These are phyloP conservation scores for Aureobasidium sp. DNA, from an alignment of 2,329 filamentous ascomycete species.

Conservation along the genomic window DNA sequence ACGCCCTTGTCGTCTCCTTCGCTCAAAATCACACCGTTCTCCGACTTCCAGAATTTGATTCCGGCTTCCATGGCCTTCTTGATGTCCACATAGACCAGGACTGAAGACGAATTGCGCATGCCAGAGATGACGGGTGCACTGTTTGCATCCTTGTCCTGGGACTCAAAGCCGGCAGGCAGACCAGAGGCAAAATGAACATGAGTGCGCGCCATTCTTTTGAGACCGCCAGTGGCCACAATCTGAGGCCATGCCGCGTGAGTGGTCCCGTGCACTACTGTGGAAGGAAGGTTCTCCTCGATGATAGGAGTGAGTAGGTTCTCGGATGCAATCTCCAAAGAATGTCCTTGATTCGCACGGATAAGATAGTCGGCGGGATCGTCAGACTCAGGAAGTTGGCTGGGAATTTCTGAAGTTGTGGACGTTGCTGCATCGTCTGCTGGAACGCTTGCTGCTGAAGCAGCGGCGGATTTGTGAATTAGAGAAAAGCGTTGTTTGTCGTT, in stretches of 20 bases:
- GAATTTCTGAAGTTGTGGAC: constrained; percentile 18
- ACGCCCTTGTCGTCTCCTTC: constrained; percentile 51
- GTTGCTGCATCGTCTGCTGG: constrained; percentile 19
- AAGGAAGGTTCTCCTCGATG: constrained; percentile 38
- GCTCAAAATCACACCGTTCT: constrained; percentile 43
- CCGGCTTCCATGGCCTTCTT: constrained; percentile 69
- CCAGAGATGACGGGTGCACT: constrained; percentile 54
- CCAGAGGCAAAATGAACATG: constrained; percentile 87
- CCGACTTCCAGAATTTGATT: constrained; percentile 51
- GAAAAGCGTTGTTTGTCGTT: constrained; percentile 92
- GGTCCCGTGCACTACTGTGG: constrained; percentile 72
- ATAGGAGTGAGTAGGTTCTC: constrained; percentile 64
- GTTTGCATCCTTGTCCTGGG: constrained; percentile 19
- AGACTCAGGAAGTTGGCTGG: constrained; percentile 28
- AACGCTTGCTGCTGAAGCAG: constrained; percentile 14
- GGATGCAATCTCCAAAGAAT: constrained; percentile 72
- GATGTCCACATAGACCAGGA: constrained; percentile 73
- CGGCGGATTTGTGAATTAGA: constrained; percentile 52
- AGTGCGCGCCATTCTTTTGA: constrained; percentile 74
- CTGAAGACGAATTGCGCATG: constrained; percentile 49
- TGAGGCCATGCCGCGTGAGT: constrained; percentile 71
- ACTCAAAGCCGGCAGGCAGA: constrained; percentile 46
- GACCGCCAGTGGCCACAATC: constrained; percentile 69
- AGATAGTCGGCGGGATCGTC: constrained; percentile 61
- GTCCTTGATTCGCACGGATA: constrained; percentile 93